Evolutionary conservation across 768 basidiomycete genomes (phyloP).

Genomic region (Psilocybe cubensis): DNA sequence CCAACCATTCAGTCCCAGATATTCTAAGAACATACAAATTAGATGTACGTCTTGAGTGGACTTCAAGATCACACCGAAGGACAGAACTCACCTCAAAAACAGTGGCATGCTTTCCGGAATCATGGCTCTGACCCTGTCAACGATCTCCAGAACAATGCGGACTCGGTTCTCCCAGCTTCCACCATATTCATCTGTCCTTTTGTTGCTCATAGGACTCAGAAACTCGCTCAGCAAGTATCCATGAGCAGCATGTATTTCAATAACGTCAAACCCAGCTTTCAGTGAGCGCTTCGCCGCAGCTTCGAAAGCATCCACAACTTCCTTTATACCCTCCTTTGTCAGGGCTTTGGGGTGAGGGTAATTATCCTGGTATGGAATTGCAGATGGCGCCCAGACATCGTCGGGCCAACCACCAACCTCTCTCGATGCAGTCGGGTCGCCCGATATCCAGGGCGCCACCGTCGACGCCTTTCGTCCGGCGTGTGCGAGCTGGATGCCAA

Average conservation of each 20-base stretch:
- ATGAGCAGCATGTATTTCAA: constrained; percentile 69
- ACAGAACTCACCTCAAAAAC: constrained; percentile 57
- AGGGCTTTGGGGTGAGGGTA: constrained; percentile 62
- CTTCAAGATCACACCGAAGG: background rate
- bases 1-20: constrained; percentile 78
- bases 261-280: constrained; percentile 60
- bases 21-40: constrained; percentile 38
- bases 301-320: constrained; percentile 59
- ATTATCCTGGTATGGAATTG: constrained; percentile 43
- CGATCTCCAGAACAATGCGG: constrained; percentile 63
- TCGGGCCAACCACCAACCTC: constrained; percentile 55
- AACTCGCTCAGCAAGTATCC: constrained; percentile 64
- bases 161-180: constrained; percentile 75
- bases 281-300: constrained; percentile 55
- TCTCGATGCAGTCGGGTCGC: constrained; percentile 31
- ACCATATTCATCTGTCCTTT: constrained; percentile 70
- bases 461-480: constrained; percentile 76
- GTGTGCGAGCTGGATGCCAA: constrained; percentile 78
- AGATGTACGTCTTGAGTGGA: too few species aligned
- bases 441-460: constrained; percentile 60
- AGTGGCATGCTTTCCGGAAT: constrained; percentile 69
- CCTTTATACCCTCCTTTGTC: constrained; percentile 57
- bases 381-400: constrained; percentile 62
- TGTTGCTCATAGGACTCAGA: constrained; percentile 61
- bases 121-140: constrained; percentile 60